These are phyloP conservation scores for Coemansia umbellata DNA, from an alignment of 192 early-diverging fungal genomes.

Conservation along the genomic window DNA sequence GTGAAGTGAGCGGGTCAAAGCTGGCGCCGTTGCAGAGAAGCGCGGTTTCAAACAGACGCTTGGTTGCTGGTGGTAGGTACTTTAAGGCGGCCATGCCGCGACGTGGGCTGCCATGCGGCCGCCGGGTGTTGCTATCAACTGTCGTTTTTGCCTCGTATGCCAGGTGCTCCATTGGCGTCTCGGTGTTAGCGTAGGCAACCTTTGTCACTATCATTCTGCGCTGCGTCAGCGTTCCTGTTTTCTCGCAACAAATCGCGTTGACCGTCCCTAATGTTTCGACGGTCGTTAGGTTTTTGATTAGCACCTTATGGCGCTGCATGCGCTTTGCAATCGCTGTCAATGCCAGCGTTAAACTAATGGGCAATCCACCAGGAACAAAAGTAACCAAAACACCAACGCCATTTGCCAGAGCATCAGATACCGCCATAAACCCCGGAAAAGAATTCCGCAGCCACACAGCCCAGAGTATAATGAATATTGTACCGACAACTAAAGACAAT, in stretches of 20 bases:
- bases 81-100: background rate
- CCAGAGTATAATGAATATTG: slow-evolving; percentile 53
- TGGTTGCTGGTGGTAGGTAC: slow-evolving; percentile 8
- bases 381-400: slow-evolving; percentile 68
- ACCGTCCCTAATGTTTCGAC: slow-evolving; percentile 87
- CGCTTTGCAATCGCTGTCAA: slow-evolving; percentile 72
- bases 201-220: slow-evolving; percentile 64
- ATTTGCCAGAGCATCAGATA: slow-evolving; percentile 49
- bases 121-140: background rate
- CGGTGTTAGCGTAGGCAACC: slow-evolving; percentile 11
- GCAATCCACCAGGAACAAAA: slow-evolving; percentile 79
- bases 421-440: slow-evolving; percentile 57
- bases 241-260: slow-evolving; percentile 73
- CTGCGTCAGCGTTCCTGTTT: slow-evolving; percentile 89
- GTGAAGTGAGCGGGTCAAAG: slow-evolving; percentile 53
- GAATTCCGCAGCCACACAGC: slow-evolving; percentile 55
- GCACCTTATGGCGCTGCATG: slow-evolving; percentile 66
- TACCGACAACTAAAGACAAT: slow-evolving; percentile 50
- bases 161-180: background rate
- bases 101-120: background rate
- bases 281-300: slow-evolving; percentile 78
- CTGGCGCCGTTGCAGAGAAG: slow-evolving; percentile 65
- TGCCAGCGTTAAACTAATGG: slow-evolving; percentile 71
- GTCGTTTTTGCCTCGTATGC: background rate
- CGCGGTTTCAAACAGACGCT: slow-evolving; percentile 41